phyloP scores from a whole-genome alignment of 2,329 filamentous ascomycete species.

The Penicillium sp. region DNA sequence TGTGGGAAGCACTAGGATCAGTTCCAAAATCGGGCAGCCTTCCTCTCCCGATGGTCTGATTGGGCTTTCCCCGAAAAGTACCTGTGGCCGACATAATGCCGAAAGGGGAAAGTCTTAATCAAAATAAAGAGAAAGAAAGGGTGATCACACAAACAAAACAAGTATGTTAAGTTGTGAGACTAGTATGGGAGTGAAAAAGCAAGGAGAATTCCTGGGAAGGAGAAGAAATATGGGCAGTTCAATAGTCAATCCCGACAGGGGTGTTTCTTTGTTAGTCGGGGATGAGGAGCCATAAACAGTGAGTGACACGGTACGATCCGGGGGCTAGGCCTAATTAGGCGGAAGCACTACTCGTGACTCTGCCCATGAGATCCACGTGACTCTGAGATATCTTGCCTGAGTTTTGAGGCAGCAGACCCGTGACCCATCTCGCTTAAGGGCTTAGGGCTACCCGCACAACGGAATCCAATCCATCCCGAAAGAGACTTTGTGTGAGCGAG shows the following conservation, averaged over 20 bases:
- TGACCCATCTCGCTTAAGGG: constrained; percentile 40
- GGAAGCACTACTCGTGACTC: constrained; percentile 7
- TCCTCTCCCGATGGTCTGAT: constrained; percentile 53
- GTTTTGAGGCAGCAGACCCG: constrained; percentile 15
- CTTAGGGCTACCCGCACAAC: constrained; percentile 41
- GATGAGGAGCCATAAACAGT: constrained; percentile 22
- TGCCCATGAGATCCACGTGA: constrained; percentile 11
- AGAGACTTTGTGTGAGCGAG: constrained; percentile 35
- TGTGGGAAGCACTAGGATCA: constrained; percentile 53
- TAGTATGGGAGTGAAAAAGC: constrained; percentile 12
- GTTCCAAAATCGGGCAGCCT: constrained; percentile 54
- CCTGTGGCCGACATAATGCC: constrained; percentile 57
- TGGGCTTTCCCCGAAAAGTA: constrained; percentile 58
- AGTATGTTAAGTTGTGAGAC: constrained; percentile 13
- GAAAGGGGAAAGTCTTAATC: constrained; percentile 21
- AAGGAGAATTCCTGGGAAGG: constrained; percentile 7
- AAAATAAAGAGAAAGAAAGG: constrained; percentile 11
- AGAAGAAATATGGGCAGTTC: constrained; percentile 27
- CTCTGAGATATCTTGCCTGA: background rate
- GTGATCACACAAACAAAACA: constrained; percentile 16
- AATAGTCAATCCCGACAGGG: constrained; percentile 27
- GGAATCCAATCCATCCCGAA: constrained; percentile 35
- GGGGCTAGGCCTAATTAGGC: constrained; percentile 19
- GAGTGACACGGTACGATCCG: constrained; percentile 17
- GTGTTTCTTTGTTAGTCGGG: constrained; percentile 16